These are phyloP conservation scores for Combretum micranthum DNA, from an alignment of 345 rosid species.

Conservation along the genomic window DNA sequence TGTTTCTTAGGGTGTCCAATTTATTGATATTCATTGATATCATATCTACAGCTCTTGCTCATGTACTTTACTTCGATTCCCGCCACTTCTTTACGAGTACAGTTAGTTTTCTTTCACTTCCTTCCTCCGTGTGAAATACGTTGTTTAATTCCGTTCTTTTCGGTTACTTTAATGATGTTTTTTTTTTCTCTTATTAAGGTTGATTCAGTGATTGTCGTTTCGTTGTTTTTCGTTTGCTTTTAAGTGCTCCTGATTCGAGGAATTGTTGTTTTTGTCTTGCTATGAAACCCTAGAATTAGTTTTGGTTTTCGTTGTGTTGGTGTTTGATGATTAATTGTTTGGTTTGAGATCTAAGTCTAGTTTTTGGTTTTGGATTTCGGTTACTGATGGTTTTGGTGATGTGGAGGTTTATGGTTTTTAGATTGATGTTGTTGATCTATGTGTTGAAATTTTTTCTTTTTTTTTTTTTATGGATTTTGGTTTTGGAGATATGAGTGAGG, in stretches of 20 bases:
- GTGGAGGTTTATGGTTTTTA: conserved; percentile 11
- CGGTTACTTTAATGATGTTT: too few species aligned
- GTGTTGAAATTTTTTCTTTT: not conserved
- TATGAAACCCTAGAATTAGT: conserved; percentile 11
- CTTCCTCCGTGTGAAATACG: not conserved
- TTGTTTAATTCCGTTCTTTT: not conserved
- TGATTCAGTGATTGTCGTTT: too few species aligned
- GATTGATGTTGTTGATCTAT: conserved; percentile 1
- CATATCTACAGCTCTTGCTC: conserved; percentile 1
- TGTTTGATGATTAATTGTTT: not conserved
- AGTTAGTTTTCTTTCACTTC: conserved; percentile 28
- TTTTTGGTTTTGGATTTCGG: conserved; percentile 19
- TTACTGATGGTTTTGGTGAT: conserved; percentile 5
- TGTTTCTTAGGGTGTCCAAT: too few species aligned
- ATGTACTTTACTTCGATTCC: conserved; percentile 54
- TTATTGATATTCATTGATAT: too few species aligned
- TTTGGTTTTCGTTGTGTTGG: too few species aligned
- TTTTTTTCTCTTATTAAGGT: too few species aligned
- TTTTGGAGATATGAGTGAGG: conserved; percentile 39
- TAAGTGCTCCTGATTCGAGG: conserved; percentile 12
- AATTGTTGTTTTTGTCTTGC: not conserved
- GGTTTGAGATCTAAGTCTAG: conserved; percentile 1
- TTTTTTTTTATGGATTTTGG: conserved; percentile 20
- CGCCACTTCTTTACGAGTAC: conserved; percentile 36
- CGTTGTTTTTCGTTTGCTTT: not conserved